Base-by-base conservation (phyloP, 1,284 basidiomycete species). In the Cryptococcus deneoformans region DNA sequence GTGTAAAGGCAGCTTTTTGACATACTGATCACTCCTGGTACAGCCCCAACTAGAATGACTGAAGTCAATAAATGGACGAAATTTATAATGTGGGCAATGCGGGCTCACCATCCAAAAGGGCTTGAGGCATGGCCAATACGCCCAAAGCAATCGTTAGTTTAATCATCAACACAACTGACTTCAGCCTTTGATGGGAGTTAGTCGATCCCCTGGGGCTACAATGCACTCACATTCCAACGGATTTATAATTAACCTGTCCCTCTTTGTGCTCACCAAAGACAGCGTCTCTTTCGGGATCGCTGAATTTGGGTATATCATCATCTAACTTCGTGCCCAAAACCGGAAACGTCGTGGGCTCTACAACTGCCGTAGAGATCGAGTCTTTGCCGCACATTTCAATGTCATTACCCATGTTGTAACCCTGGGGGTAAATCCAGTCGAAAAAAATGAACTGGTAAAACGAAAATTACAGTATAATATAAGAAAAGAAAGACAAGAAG, bases 141-240 rank as follows among this genome's bases (percentile, higher is more conserved):
- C 70, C 71, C 34, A 73, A 60, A 51, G 68, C 72, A 40, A 75
- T 67, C 58, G 70, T 68, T 12, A 66, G 62, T 58, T 66, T 69
- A 29, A 67, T 60, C 63, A 72, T 69, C 52, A 75, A 56, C 29
- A 75, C 62, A 12, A 59, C 49, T 9, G 72, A 67, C 29, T 64
- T 62, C 47, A 67, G 64, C 72, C 71, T 71, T 38, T 37, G 14
- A 50, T 37, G 52, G 20, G 37, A 11, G 35, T 37, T 35, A 29
- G 16, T 7, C 10, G 10, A 36, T 20, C 24, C 43, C 7, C 34
- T 5, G 29, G 14, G 2, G n/a, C 8, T 11, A 11, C 5, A 9
- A 12, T n/a, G 14, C 6, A 66, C 70, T 60, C 46, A 72, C 69
- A 68, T 70, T 56, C 71, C 67, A 16, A 70, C 69, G n/a, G 65